Percentiles rank a stretch among this genome's conserved stretches.
Evolutionary conservation across 768 basidiomycete species (phyloP).

Genomic region (Hygrocybe punicea): DNA sequence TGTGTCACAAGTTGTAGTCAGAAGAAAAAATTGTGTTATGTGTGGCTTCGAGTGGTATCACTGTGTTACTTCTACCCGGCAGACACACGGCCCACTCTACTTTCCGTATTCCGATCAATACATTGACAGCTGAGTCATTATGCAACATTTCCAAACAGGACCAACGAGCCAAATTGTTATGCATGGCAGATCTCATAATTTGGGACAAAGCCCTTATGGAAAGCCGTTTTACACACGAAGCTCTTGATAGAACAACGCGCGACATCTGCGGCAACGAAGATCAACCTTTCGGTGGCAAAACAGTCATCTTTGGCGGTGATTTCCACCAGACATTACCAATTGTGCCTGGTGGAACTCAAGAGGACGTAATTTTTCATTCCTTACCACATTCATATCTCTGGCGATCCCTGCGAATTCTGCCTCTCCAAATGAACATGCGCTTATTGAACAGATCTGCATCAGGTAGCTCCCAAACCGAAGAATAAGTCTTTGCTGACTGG

Average conservation of each 20-base stretch:
- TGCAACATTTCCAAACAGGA: too few species aligned
- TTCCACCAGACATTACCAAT: too few species aligned
- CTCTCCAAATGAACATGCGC: constrained; percentile 41
- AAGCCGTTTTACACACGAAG: too few species aligned
- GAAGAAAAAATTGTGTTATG: constrained; percentile 45
- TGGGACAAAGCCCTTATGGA: too few species aligned
- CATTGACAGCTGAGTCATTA: constrained; percentile 16
- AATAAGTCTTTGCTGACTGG: constrained; percentile 34
- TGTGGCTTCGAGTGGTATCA: constrained; percentile 50
- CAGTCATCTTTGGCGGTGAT: too few species aligned
- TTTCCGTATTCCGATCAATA: constrained; percentile 47
- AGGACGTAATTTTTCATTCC: constrained; percentile 37
- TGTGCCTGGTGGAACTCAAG: constrained; percentile 32
- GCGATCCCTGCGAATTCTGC: constrained; percentile 28
- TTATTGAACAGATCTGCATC: constrained; percentile 25
- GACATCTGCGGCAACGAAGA: constrained; percentile 32
- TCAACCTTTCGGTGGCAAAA: constrained; percentile 42
- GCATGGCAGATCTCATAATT: too few species aligned
- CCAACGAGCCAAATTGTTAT: too few species aligned
- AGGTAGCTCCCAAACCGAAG: constrained; percentile 8
- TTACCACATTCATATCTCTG: constrained; percentile 41
- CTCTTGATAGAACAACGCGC: constrained; percentile 36
- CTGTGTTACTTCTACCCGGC: constrained; percentile 42
- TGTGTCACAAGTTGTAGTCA: too few species aligned
- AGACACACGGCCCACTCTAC: constrained; percentile 48